Evolutionary conservation across 1,284 basidiomycete species (phyloP), one percentile per base, ranked within the genome.

Genomic region (Pisolithus thermaeus): DNA sequence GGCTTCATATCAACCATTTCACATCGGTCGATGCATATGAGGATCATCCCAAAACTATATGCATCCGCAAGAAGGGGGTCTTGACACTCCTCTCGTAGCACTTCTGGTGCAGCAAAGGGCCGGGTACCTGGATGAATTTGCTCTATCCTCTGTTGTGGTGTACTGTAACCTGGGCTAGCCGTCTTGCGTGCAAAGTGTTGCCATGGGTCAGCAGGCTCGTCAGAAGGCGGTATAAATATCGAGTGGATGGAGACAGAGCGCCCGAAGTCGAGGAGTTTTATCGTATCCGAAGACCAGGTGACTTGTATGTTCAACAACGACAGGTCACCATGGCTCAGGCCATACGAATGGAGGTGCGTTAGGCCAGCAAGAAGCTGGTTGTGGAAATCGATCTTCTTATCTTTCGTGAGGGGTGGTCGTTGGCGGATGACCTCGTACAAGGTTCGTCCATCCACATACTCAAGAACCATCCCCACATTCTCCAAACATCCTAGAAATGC

Each of bases 381-480:
- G 67, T 90, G 84, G 59, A 81, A 86, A 67, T 88, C 84, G 57
- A 83, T 75, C 66, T 88, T 88, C 59, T 81, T 73, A 49, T 67
- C 62, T 22, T 62, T 68, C 32, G 74, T 67, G 44, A 87, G 67
- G 18, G 68, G 61, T 3, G 81, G 78, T 23, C 74, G 69, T 28
- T 75, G 77, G 39, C 74, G 71, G 55, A 90, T 79, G 55, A 86
- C 80, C 64, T 90, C 86, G 67, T 84, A 87, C 38, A 91, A 70
- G 42, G 88, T 84, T 55, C 83, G 77, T 4, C 88, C 88, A 23
- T 90, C 87, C 63, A 91, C 76, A 62, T 77, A 89, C 63, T 90
- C 88, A 50, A 91, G 79, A 14, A 90, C 87, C 83, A 91, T 87
- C 30, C 88, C 88, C 44, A 90, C 81, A 63, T 87, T 88, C 66